phyloP scores from a whole-genome alignment of 2,329 filamentous ascomycete species.

The Alternaria arbusti region DNA sequence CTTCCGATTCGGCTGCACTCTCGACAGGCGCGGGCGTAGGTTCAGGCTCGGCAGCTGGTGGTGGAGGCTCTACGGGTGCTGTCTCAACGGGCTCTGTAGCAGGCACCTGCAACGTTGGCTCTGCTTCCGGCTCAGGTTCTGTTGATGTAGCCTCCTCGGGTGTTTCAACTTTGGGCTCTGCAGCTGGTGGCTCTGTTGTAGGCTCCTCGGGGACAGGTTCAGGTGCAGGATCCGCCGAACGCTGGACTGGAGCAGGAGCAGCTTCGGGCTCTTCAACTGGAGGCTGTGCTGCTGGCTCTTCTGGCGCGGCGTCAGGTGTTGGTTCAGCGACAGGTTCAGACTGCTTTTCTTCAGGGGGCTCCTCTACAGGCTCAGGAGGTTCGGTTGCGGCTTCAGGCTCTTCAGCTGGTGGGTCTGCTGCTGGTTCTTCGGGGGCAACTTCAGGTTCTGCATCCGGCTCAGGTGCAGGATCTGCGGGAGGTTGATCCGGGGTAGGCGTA shows the following conservation, averaged over 20 bases:
- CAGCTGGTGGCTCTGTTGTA: not conserved
- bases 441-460: not conserved
- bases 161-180: not conserved
- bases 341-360: not conserved
- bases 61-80: not conserved
- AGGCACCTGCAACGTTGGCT: constrained; percentile 2
- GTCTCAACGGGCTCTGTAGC: constrained; percentile 1
- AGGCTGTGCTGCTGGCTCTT: not conserved
- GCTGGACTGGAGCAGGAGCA: not conserved
- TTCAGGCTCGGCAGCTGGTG: not conserved
- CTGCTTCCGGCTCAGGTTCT: not conserved
- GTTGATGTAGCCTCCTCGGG: not conserved
- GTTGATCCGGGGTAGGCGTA: not conserved
- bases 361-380: not conserved
- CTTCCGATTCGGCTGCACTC: not conserved
- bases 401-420: not conserved
- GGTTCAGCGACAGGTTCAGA: not conserved
- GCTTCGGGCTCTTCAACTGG: not conserved
- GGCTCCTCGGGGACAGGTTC: not conserved
- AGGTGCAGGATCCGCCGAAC: not conserved
- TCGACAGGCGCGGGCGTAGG: not conserved
- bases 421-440: not conserved
- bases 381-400: not conserved
- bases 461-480: not conserved
- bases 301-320: not conserved